phyloP scores from a whole-genome alignment of 441 rosid species.

The Erodium moschatum region DNA sequence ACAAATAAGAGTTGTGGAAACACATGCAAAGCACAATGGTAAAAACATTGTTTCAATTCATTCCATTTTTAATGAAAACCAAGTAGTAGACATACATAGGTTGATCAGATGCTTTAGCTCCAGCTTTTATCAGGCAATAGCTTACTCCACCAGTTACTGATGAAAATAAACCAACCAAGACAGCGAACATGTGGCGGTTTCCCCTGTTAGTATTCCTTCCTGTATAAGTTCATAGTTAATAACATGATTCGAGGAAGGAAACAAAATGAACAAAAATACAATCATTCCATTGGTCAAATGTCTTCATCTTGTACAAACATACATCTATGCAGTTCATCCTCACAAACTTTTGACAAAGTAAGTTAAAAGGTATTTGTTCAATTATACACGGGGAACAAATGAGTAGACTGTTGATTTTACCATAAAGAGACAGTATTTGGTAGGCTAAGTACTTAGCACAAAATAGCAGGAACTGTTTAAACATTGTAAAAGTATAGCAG shows the following conservation, averaged over 20 bases:
- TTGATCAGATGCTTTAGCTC: slow-evolving; percentile 74
- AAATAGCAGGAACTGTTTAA: background rate
- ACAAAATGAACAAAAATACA: background rate
- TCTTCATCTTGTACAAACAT: background rate
- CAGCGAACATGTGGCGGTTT: slow-evolving; percentile 38
- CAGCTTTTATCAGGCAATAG: slow-evolving; percentile 71
- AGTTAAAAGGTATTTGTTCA: background rate
- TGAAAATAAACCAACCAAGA: slow-evolving; percentile 57
- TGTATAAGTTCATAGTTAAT: slow-evolving; percentile 5
- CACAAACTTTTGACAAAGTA: background rate
- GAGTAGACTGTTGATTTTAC: background rate
- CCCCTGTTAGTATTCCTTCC: slow-evolving; percentile 21
- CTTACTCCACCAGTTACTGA: slow-evolving; percentile 73
- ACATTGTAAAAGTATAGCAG: too few relatives aligned
- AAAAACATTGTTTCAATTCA: background rate
- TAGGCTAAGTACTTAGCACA: background rate
- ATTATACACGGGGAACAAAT: background rate
- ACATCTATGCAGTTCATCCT: background rate
- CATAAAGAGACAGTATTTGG: background rate
- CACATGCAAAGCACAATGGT: background rate
- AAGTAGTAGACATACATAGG: slow-evolving; percentile 53
- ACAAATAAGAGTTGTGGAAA: background rate
- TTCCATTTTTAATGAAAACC: slow-evolving; percentile 5
- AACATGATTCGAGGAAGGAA: slow-evolving; percentile 1
- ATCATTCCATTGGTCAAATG: background rate